Evolutionary conservation across 108 stramenopile genomes (phyloP).

Genomic region (Stephanodiscus triporus): DNA sequence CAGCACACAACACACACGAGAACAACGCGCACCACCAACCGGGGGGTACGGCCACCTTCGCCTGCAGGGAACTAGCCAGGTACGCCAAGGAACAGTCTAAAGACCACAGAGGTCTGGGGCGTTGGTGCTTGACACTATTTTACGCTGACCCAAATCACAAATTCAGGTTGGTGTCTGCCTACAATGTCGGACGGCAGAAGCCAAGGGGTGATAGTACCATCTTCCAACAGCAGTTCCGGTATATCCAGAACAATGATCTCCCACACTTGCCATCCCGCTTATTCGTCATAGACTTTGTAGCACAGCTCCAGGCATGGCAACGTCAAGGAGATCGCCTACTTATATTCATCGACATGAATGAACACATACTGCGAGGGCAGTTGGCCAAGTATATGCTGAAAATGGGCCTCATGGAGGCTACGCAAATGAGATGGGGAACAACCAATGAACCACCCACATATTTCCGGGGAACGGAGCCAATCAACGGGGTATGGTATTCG

Average conservation of each 20-base stretch:
- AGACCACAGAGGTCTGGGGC: not conserved
- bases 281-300: slow-evolving; percentile 1
- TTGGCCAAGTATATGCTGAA: not conserved
- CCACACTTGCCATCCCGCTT: not conserved
- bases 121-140: not conserved
- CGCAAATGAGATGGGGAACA: not conserved
- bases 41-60: not conserved
- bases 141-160: not conserved
- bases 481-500: not conserved
- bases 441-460: not conserved
- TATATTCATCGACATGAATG: not conserved
- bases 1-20: not conserved
- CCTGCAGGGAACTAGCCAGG: not conserved
- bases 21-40: not conserved
- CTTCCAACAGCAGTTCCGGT: not conserved
- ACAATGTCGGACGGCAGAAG: not conserved
- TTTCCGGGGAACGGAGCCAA: not conserved
- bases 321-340: not conserved
- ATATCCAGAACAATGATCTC: not conserved
- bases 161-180: no score
- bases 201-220: not conserved
- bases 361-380: not conserved
- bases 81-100: not conserved
- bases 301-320: not conserved
- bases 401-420: not conserved